These are phyloP conservation scores for Mucor saturninus DNA, from an alignment of 371 early-diverging fungal genomes.

Conservation along the genomic window DNA sequence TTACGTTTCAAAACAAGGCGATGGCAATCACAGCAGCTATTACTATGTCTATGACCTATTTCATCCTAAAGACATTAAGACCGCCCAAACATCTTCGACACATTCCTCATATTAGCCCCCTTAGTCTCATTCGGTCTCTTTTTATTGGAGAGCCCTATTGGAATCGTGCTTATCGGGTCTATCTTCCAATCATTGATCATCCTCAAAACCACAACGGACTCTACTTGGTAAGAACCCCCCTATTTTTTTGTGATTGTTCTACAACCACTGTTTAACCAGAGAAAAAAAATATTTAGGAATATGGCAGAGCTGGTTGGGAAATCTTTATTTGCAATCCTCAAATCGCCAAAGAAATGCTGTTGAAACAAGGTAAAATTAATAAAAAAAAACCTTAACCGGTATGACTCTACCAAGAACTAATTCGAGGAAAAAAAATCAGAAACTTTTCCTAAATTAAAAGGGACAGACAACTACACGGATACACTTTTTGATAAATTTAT, in stretches of 20 bases:
- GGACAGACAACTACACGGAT: background rate
- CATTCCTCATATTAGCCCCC: constrained; percentile 21
- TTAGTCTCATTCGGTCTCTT: constrained; percentile 3
- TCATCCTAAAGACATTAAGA: constrained; percentile 2
- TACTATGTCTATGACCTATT: constrained; percentile 7
- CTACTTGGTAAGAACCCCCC: constrained; percentile 11
- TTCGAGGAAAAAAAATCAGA: background rate
- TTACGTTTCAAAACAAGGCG: constrained; percentile 2
- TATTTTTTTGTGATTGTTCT: too few relatives aligned
- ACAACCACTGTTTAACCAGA: too few relatives aligned
- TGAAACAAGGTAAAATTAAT: constrained; percentile 4
- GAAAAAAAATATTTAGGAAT: background rate
- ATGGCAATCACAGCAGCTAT: constrained; percentile 13
- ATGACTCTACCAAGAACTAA: background rate
- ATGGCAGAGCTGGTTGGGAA: constrained; percentile 7
- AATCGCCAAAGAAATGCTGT: constrained; percentile 5
- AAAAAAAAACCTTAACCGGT: background rate
- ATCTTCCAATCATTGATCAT: constrained; percentile 11
- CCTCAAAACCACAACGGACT: constrained; percentile 7
- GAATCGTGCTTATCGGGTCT: background rate
- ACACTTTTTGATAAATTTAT: background rate
- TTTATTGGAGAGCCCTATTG: background rate
- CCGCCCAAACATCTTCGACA: constrained; percentile 32
- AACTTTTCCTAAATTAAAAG: constrained; percentile 8
- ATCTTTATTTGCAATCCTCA: constrained; percentile 13